Percentiles rank a stretch among this genome's conserved stretches.
phyloP scores from a whole-genome alignment of 441 rosid genomes.

The Gossypium lobatum region DNA sequence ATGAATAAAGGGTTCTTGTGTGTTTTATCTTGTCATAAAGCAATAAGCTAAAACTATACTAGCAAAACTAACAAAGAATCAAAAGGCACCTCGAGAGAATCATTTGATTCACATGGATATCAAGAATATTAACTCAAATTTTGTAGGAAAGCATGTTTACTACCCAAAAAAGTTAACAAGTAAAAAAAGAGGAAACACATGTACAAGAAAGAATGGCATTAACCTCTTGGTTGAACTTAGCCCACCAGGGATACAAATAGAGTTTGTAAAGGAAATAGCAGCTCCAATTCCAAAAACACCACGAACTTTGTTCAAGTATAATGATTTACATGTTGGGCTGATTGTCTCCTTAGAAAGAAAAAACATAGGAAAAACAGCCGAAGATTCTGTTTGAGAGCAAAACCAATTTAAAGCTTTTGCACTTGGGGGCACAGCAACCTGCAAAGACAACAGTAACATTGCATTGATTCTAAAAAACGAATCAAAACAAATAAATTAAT shows the following conservation, averaged over 20 bases:
- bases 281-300: constrained; percentile 82
- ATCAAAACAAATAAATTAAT: background rate
- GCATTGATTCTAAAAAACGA: background rate
- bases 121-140: background rate
- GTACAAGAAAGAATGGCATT: constrained; percentile 10
- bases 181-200: background rate
- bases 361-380: constrained; percentile 64
- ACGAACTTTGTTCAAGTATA: constrained; percentile 45
- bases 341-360: constrained; percentile 63
- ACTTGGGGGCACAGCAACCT: constrained; percentile 89
- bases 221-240: constrained; percentile 46
- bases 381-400: constrained; percentile 56
- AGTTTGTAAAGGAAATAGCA: constrained; percentile 56
- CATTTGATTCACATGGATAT: background rate
- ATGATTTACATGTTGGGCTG: constrained; percentile 43
- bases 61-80: constrained; percentile 1
- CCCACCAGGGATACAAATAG: constrained; percentile 26
- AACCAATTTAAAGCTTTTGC: constrained; percentile 84
- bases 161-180: background rate
- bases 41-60: background rate
- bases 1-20: background rate
- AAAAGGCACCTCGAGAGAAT: background rate
- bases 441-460: constrained; percentile 14
- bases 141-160: background rate
- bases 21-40: background rate